Evolutionary conservation across 805 yeast species (phyloP).

Genomic region (Blastobotrys robertii): DNA sequence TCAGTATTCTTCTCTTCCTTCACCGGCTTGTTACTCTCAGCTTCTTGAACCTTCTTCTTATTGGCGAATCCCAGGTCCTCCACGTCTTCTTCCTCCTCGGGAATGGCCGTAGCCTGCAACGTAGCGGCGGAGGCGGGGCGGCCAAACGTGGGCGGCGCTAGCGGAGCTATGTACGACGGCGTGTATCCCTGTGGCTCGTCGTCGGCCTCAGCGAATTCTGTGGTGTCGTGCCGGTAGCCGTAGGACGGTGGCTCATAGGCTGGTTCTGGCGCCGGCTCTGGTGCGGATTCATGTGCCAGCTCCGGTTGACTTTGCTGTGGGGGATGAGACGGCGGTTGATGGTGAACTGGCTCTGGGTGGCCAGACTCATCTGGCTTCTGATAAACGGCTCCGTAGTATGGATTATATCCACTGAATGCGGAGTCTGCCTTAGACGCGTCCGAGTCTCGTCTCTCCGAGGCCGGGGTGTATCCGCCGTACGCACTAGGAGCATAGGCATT

Average conservation of each 20-base stretch:
- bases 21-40: constrained; percentile 10
- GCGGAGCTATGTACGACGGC: constrained; percentile 9
- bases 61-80: constrained; percentile 19
- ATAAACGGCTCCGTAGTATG: not conserved
- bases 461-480: not conserved
- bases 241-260: constrained; percentile 14
- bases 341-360: too few relatives aligned
- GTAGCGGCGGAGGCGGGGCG: constrained; percentile 4
- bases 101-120: constrained; percentile 4
- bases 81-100: constrained; percentile 11
- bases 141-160: constrained; percentile 7
- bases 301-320: not conserved
- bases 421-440: constrained; percentile 1
- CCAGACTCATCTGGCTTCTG: too few relatives aligned
- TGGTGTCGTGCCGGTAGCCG: constrained; percentile 13
- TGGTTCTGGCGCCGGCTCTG: constrained; percentile 6
- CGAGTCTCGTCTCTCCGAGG: not conserved
- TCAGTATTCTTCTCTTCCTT: constrained; percentile 17
- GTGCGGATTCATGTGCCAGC: not conserved
- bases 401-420: constrained; percentile 6
- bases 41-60: constrained; percentile 3
- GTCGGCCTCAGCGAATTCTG: constrained; percentile 8
- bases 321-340: too few relatives aligned
- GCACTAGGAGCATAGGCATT: too few relatives aligned
- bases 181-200: constrained; percentile 9